phyloP scores from a whole-genome alignment of 306 rosid genomes.

The Prosopis cineraria region DNA sequence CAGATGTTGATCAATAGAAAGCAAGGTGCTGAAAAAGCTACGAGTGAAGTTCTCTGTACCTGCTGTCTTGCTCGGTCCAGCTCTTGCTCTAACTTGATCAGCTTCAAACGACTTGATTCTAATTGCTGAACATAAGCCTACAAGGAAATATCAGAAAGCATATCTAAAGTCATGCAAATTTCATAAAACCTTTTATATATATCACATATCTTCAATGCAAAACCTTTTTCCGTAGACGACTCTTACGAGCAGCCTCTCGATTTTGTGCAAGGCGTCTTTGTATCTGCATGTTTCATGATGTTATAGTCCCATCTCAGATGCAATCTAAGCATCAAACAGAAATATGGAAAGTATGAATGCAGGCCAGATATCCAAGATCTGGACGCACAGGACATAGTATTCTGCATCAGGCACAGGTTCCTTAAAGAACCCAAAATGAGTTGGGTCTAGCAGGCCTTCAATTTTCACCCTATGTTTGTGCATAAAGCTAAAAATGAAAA shows the following conservation, averaged over 20 bases:
- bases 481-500: conserved; percentile 17
- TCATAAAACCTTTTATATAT: conserved; percentile 21
- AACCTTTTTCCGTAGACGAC: conserved; percentile 93
- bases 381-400: conserved; percentile 4
- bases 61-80: conserved; percentile 73
- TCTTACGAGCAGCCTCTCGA: conserved; percentile 99
- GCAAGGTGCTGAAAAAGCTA: conserved; percentile 20
- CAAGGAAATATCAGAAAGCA: conserved; percentile 38
- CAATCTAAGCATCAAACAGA: conserved; percentile 1
- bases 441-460: conserved; percentile 27
- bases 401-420: conserved; percentile 1
- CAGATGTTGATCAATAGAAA: conserved; percentile 13
- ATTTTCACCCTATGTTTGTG: conserved; percentile 27
- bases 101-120: conserved; percentile 86
- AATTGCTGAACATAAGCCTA: conserved; percentile 93
- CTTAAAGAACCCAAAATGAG: conserved; percentile 11
- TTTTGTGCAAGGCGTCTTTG: conserved; percentile 97
- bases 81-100: conserved; percentile 80
- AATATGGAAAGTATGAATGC: neutral
- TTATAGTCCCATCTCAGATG: conserved; percentile 15
- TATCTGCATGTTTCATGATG: conserved; percentile 55
- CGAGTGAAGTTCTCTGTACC: conserved; percentile 44
- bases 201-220: conserved; percentile 29
- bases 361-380: conserved; percentile 18
- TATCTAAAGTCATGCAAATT: conserved; percentile 18